A percentile compares a stretch with the other conserved stretches of the same genome.
Evolutionary conservation across 2,329 filamentous ascomycete genomes (phyloP).

Genomic region (Kalmusia sp.): DNA sequence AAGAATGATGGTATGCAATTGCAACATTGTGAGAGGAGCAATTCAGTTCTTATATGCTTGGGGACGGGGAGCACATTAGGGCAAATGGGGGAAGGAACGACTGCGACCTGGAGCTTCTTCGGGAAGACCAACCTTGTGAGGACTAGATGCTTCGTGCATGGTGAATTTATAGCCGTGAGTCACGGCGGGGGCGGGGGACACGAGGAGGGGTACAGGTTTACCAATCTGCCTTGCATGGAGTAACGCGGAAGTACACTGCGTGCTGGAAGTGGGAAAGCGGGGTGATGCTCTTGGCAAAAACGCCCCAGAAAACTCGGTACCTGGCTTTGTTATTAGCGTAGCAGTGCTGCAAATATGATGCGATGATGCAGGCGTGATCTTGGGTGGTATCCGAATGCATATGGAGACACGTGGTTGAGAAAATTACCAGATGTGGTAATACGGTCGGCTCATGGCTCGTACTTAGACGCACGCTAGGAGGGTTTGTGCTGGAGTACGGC

Average conservation of each 20-base stretch:
- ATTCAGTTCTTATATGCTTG: constrained; percentile 20
- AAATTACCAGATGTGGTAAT: neutral
- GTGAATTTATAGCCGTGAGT: constrained; percentile 18
- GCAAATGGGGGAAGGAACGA: constrained; percentile 1
- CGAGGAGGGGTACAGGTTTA: neutral
- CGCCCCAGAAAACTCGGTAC: constrained; percentile 2
- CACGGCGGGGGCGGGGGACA: constrained; percentile 10
- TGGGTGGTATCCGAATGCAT: constrained; percentile 6
- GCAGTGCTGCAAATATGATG: constrained; percentile 5
- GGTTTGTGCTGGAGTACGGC: neutral
- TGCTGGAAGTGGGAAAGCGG: constrained; percentile 26
- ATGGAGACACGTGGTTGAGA: neutral
- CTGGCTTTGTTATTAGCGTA: constrained; percentile 10
- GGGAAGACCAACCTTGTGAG: constrained; percentile 24
- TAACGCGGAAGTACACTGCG: neutral
- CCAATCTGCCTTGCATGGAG: constrained; percentile 1
- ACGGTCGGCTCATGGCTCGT: neutral
- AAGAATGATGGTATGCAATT: neutral
- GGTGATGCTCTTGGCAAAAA: constrained; percentile 31
- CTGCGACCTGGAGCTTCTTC: constrained; percentile 11
- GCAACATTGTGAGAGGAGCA: constrained; percentile 14
- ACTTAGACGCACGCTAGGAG: neutral
- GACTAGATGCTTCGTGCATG: constrained; percentile 12
- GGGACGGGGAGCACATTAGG: constrained; percentile 5
- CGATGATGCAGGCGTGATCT: constrained; percentile 11